phyloP scores from a whole-genome alignment of 129 eudicot species.

The Centella asiatica region DNA sequence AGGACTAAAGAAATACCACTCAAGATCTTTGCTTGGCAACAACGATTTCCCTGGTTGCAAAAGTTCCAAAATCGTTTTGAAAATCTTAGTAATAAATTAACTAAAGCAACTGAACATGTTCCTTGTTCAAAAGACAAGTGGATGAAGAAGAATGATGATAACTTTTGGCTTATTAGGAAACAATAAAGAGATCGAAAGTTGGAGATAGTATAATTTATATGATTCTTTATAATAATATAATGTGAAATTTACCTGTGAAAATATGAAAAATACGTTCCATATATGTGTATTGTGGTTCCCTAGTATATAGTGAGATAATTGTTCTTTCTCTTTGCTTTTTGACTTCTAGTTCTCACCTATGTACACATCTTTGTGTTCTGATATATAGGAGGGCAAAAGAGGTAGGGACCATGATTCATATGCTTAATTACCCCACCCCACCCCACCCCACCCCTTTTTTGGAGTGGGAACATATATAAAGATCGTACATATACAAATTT shows the following conservation, averaged over 20 bases:
- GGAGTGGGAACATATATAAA: conserved; percentile 21
- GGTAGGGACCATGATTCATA: conserved; percentile 36
- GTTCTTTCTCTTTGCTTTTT: conserved; percentile 33
- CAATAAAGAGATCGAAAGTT: conserved; percentile 16
- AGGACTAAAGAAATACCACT: conserved; percentile 97
- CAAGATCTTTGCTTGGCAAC: conserved; percentile 93
- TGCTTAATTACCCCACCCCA: too few relatives aligned
- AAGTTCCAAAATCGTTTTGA: background rate
- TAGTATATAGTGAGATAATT: too few relatives aligned
- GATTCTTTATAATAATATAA: too few relatives aligned
- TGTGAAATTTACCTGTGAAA: too few relatives aligned
- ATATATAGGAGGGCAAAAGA: conserved; percentile 37
- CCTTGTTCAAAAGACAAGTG: too few relatives aligned
- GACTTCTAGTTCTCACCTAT: conserved; percentile 34
- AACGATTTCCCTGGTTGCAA: conserved; percentile 76
- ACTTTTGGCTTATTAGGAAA: conserved; percentile 22
- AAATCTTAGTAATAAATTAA: too few relatives aligned
- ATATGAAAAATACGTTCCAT: too few relatives aligned
- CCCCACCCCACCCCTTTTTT: conserved; percentile 17
- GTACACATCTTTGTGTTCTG: conserved; percentile 35
- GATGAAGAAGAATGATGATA: background rate
- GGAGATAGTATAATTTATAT: too few relatives aligned
- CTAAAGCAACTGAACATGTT: background rate
- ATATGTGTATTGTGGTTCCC: too few relatives aligned
- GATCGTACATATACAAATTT: conserved; percentile 14